phyloP scores from a whole-genome alignment of 2,329 filamentous ascomycete genomes.

The Aspergillus tanneri region DNA sequence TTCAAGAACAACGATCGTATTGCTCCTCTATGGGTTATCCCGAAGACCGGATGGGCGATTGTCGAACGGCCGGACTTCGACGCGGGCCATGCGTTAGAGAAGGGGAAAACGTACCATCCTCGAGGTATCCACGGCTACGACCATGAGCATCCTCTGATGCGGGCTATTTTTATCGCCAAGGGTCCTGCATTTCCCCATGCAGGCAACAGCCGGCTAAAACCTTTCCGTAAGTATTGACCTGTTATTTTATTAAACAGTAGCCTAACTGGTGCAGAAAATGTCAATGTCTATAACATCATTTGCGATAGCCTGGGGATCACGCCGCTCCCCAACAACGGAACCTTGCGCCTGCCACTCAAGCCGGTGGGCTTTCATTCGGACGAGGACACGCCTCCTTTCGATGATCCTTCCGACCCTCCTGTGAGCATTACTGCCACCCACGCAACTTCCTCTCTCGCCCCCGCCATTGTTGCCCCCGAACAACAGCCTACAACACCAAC shows the following conservation, averaged over 20 bases:
- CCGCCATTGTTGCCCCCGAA: slow-evolving; percentile 1
- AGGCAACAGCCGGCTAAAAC: slow-evolving; percentile 73
- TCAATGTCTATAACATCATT: slow-evolving; percentile 89
- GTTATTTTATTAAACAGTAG: slow-evolving; percentile 5
- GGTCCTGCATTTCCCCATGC: slow-evolving; percentile 89
- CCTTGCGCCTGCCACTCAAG: slow-evolving; percentile 56
- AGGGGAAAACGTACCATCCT: slow-evolving; percentile 70
- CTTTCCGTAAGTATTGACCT: slow-evolving; percentile 67
- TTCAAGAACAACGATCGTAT: slow-evolving; percentile 87
- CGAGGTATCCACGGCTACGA: slow-evolving; percentile 92
- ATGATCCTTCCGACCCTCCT: slow-evolving; percentile 36
- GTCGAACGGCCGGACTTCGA: slow-evolving; percentile 78
- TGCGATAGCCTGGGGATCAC: slow-evolving; percentile 79
- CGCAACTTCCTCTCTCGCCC: not conserved
- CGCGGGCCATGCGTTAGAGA: slow-evolving; percentile 63
- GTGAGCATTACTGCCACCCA: slow-evolving; percentile 9
- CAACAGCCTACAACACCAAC: not conserved
- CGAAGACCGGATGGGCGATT: slow-evolving; percentile 89
- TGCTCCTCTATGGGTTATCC: slow-evolving; percentile 90
- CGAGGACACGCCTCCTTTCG: slow-evolving; percentile 30
- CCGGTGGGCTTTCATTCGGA: slow-evolving; percentile 48
- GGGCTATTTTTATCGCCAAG: slow-evolving; percentile 88
- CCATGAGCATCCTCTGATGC: slow-evolving; percentile 90
- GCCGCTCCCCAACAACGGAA: slow-evolving; percentile 83
- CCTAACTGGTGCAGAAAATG: slow-evolving; percentile 66